These are phyloP conservation scores for Aspergillus sp. DNA, from an alignment of 2,329 filamentous ascomycete species.

Conservation along the genomic window DNA sequence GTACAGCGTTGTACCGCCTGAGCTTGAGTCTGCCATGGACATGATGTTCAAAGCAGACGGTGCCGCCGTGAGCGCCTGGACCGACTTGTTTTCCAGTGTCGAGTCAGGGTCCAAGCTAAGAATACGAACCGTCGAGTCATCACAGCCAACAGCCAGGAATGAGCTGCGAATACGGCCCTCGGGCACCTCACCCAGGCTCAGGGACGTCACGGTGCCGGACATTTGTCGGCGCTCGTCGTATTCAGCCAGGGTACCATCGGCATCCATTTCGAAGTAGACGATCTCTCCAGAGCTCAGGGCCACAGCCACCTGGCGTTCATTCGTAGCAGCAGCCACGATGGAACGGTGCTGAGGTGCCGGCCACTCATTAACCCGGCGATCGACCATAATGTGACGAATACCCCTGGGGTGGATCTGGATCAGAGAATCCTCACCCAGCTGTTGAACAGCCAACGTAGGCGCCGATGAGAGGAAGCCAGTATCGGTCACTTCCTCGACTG, in stretches of 20 bases:
- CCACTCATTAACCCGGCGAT: constrained; percentile 85
- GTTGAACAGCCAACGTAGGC: constrained; percentile 86
- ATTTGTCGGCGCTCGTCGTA: constrained; percentile 95
- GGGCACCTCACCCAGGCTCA: constrained; percentile 91
- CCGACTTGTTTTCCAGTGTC: constrained; percentile 87
- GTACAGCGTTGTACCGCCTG: constrained; percentile 83
- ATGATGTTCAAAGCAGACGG: constrained; percentile 89
- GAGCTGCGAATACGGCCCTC: constrained; percentile 85
- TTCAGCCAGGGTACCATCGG: constrained; percentile 84
- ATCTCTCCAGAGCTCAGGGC: constrained; percentile 95
- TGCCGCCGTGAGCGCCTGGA: constrained; percentile 87
- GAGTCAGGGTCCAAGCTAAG: constrained; percentile 86
- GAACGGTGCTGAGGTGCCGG: constrained; percentile 87
- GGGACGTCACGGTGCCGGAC: constrained; percentile 88
- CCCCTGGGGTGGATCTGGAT: constrained; percentile 96
- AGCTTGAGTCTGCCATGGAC: constrained; percentile 90
- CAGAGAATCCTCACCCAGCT: constrained; percentile 87
- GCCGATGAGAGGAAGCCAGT: constrained; percentile 88
- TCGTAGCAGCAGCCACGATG: constrained; percentile 91
- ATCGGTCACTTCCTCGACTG: constrained; percentile 91
- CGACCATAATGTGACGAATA: constrained; percentile 81
- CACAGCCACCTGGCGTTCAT: constrained; percentile 87
- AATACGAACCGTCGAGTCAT: constrained; percentile 93
- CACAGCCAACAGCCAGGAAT: constrained; percentile 93
- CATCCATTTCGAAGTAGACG: constrained; percentile 96